These are phyloP conservation scores for Quercus cerris DNA, from an alignment of 306 rosid species.

Conservation along the genomic window DNA sequence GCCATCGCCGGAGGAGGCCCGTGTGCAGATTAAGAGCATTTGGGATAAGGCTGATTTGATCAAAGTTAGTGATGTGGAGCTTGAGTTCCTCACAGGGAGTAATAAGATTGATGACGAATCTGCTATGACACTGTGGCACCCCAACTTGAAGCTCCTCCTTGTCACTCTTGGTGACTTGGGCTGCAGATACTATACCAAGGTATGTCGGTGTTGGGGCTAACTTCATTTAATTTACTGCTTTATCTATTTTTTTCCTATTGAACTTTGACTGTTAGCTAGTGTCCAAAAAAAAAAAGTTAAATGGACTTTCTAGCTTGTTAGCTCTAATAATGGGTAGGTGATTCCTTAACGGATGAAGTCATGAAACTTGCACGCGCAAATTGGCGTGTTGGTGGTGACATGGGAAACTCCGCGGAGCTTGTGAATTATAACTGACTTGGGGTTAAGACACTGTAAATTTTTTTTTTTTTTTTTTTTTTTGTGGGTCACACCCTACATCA, in stretches of 20 bases:
- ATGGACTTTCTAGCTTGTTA: not conserved
- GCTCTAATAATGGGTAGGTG: not conserved
- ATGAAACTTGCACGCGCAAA: not conserved
- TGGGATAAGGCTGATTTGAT: conserved; percentile 89
- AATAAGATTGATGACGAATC: conserved; percentile 68
- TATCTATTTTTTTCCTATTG: not conserved
- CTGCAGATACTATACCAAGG: conserved; percentile 93
- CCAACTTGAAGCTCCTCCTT: conserved; percentile 80
- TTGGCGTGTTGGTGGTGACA: not conserved
- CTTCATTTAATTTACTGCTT: not conserved
- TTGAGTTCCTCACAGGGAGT: conserved; percentile 75
- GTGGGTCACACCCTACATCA: no score
- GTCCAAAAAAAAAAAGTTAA: not conserved
- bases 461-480: no score
- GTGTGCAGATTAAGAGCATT: conserved; percentile 76
- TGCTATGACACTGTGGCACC: conserved; percentile 79
- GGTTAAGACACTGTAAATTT: no score
- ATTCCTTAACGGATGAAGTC: not conserved
- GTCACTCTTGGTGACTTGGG: conserved; percentile 93
- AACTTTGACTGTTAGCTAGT: not conserved
- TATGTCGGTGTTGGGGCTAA: conserved; percentile 5
- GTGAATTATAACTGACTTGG: no score
- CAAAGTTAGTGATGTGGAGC: conserved; percentile 87
- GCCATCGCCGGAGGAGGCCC: conserved; percentile 79
- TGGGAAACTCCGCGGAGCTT: not conserved